These are phyloP conservation scores for Populus hybrid DNA, from an alignment of 441 rosid genomes.

Conservation along the genomic window DNA sequence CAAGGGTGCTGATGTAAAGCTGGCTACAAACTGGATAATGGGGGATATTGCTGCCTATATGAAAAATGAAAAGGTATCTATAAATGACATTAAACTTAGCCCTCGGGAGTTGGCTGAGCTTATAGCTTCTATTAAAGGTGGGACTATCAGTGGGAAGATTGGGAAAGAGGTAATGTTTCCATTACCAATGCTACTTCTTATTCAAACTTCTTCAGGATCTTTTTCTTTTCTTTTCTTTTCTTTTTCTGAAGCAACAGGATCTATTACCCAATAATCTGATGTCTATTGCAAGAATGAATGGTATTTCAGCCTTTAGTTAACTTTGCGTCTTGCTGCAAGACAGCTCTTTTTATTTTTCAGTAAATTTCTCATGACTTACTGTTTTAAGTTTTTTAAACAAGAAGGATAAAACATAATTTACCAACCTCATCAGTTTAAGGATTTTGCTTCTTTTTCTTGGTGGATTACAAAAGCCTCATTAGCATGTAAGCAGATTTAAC, in stretches of 20 bases:
- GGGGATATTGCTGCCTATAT: slow-evolving; percentile 85
- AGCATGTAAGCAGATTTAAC: background rate
- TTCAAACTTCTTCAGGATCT: background rate
- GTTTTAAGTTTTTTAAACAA: background rate
- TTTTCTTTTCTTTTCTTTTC: too few relatives aligned
- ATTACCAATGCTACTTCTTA: background rate
- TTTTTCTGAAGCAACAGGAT: too few relatives aligned
- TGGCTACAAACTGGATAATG: slow-evolving; percentile 90
- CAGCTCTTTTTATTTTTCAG: background rate
- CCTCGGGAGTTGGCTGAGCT: slow-evolving; percentile 78
- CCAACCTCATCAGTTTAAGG: background rate
- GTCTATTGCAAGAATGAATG: background rate
- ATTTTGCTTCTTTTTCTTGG: background rate
- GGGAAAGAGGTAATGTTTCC: slow-evolving; percentile 68
- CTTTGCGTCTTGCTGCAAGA: background rate
- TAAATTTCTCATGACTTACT: background rate
- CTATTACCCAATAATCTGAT: background rate
- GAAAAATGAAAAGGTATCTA: slow-evolving; percentile 77
- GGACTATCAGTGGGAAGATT: slow-evolving; percentile 92
- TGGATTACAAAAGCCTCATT: background rate
- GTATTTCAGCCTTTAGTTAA: background rate
- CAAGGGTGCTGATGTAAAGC: slow-evolving; percentile 80
- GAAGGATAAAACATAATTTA: background rate
- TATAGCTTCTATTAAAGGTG: slow-evolving; percentile 77
- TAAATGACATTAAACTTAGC: slow-evolving; percentile 66